Evolutionary conservation across 192 early-diverging fungal genomes (phyloP).

Genomic region (Dissophora globulifera): DNA sequence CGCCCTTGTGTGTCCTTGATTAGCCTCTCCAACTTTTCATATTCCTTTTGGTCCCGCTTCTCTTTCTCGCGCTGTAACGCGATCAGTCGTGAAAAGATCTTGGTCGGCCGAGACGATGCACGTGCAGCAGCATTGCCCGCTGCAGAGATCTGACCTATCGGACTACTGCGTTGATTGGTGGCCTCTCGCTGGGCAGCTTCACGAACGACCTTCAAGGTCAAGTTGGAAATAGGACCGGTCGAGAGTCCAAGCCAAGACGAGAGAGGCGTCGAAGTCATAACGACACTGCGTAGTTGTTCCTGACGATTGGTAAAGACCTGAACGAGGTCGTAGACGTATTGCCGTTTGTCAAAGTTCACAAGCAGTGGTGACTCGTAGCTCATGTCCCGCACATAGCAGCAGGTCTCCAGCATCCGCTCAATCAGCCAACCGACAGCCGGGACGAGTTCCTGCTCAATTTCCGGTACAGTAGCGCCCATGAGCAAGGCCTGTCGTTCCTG

Average conservation of each 20-base stretch:
- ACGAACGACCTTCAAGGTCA: slow-evolving; percentile 38
- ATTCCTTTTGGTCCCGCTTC: slow-evolving; percentile 74
- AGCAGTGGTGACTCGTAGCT: slow-evolving; percentile 64
- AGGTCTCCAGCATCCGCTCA: slow-evolving; percentile 76
- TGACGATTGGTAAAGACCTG: slow-evolving; percentile 43
- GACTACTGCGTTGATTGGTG: slow-evolving; percentile 8
- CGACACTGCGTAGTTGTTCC: slow-evolving; percentile 1
- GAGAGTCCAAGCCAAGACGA: slow-evolving; percentile 44
- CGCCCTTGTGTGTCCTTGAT: slow-evolving; percentile 63
- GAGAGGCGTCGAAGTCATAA: slow-evolving; percentile 21
- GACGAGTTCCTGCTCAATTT: slow-evolving; percentile 55
- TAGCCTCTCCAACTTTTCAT: slow-evolving; percentile 71
- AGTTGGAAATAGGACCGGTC: slow-evolving; percentile 7
- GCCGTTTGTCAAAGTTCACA: slow-evolving; percentile 76
- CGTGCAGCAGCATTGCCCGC: neutral
- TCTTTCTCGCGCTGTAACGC: slow-evolving; percentile 71
- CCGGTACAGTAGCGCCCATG: neutral
- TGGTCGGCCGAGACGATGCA: neutral
- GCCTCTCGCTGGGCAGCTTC: slow-evolving; percentile 53
- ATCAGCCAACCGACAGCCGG: slow-evolving; percentile 80
- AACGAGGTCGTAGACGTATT: slow-evolving; percentile 69
- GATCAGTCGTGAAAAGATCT: slow-evolving; percentile 61
- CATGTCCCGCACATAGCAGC: slow-evolving; percentile 70
- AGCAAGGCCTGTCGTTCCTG: neutral
- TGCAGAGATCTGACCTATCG: slow-evolving; percentile 11